Evolutionary conservation across 495 filamentous ascomycete genomes (phyloP).

Genomic region (Apiosordaria backusii): DNA sequence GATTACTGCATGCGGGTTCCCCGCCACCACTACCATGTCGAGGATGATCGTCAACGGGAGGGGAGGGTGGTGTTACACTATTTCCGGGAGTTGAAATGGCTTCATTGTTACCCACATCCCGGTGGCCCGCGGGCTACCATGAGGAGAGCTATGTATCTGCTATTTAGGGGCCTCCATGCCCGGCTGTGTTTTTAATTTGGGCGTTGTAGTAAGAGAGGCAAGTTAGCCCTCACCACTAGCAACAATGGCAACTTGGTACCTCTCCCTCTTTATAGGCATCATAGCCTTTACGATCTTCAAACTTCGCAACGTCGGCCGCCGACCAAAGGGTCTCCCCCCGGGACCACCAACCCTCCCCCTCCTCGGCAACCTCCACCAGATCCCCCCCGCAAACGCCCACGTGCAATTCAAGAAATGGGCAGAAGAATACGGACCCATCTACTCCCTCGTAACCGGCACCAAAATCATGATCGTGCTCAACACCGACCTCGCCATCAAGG

Average conservation of each 20-base stretch:
- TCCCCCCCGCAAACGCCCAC: slow-evolving; percentile 19
- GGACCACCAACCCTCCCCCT: slow-evolving; percentile 24
- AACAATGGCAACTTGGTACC: neutral
- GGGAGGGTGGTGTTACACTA: neutral
- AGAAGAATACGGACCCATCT: slow-evolving; percentile 27
- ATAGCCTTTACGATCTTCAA: neutral
- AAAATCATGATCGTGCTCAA: slow-evolving; percentile 22
- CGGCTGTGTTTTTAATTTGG: neutral
- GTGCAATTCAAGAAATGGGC: slow-evolving; percentile 29
- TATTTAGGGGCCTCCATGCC: neutral
- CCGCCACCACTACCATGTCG: neutral
- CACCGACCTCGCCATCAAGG: slow-evolving; percentile 21
- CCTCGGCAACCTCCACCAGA: slow-evolving; percentile 25
- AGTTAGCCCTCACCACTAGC: neutral
- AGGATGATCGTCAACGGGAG: neutral
- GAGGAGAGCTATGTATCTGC: neutral
- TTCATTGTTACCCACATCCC: neutral
- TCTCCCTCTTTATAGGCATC: neutral
- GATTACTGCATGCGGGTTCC: neutral
- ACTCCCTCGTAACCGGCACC: slow-evolving; percentile 28
- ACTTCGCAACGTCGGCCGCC: neutral
- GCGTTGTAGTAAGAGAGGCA: neutral
- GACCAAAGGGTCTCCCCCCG: slow-evolving; percentile 15
- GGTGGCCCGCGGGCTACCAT: neutral
- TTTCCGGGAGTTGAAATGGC: neutral